Evolutionary conservation across 1,284 basidiomycete genomes (phyloP).

Genomic region (Austroboletus novae-zelandiae): DNA sequence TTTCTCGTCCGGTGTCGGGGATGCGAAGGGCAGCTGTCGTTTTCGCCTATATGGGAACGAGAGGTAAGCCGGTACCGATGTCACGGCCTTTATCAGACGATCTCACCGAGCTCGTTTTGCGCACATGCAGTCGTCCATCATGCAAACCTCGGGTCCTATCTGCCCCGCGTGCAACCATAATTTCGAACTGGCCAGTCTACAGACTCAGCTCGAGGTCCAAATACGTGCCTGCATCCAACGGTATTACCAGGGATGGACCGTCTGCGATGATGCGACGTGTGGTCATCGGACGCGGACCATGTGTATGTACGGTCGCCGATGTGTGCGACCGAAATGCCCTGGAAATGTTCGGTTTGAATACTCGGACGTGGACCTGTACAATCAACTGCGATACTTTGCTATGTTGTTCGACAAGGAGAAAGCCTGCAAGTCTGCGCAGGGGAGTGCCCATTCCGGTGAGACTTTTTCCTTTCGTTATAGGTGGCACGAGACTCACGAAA

Average conservation of each 20-base stretch:
- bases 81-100: neutral
- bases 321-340: conserved; percentile 66
- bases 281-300: conserved; percentile 84
- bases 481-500: conserved; percentile 3
- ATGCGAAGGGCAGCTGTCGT: conserved; percentile 65
- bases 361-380: conserved; percentile 79
- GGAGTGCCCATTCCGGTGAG: conserved; percentile 50
- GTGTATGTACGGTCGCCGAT: conserved; percentile 86
- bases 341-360: conserved; percentile 83
- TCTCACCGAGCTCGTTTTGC: neutral
- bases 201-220: conserved; percentile 83
- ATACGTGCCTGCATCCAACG: conserved; percentile 75
- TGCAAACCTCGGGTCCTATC: conserved; percentile 46
- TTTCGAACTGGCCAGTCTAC: conserved; percentile 62
- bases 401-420: conserved; percentile 77
- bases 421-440: conserved; percentile 50
- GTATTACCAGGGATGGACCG: conserved; percentile 89
- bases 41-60: conserved; percentile 65
- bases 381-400: conserved; percentile 81
- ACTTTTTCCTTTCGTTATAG: conserved; percentile 4
- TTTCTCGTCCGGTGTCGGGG: conserved; percentile 73
- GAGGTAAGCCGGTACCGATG: conserved; percentile 45
- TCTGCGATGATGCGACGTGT: conserved; percentile 88
- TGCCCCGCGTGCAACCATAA: conserved; percentile 64
- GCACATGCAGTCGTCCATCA: conserved; percentile 43